These are phyloP conservation scores for Helicostylum pulchrum DNA, from an alignment of 192 early-diverging fungal genomes.

Conservation along the genomic window DNA sequence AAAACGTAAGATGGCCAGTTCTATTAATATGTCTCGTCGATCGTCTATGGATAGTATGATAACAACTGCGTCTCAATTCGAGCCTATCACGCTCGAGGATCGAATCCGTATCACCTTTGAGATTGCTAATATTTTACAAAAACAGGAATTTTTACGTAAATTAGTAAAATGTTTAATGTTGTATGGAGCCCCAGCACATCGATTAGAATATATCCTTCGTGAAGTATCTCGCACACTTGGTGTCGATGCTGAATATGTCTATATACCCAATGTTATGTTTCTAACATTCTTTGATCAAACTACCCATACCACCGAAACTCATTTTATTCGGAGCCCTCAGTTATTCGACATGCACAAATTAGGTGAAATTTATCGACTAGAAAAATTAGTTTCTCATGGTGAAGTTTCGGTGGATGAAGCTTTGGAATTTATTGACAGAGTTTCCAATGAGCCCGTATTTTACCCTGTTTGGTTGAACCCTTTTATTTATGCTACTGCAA, in stretches of 20 bases:
- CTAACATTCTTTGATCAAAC: slow-evolving; percentile 68
- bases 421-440: slow-evolving; percentile 57
- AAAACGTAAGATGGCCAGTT: slow-evolving; percentile 18
- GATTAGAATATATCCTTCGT: slow-evolving; percentile 63
- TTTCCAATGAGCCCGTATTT: slow-evolving; percentile 49
- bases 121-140: slow-evolving; percentile 65
- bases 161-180: slow-evolving; percentile 63
- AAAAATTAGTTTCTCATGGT: slow-evolving; percentile 61
- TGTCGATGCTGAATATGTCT: slow-evolving; percentile 63
- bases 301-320: slow-evolving; percentile 73
- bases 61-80: slow-evolving; percentile 33
- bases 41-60: slow-evolving; percentile 29
- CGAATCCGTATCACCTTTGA: slow-evolving; percentile 51
- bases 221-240: slow-evolving; percentile 59
- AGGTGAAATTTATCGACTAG: slow-evolving; percentile 58
- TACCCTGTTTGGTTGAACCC: slow-evolving; percentile 61
- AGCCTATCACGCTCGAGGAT: slow-evolving; percentile 44
- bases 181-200: slow-evolving; percentile 66
- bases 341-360: slow-evolving; percentile 70
- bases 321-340: slow-evolving; percentile 56
- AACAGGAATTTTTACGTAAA: slow-evolving; percentile 63
- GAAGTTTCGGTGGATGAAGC: slow-evolving; percentile 63
- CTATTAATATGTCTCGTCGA: slow-evolving; percentile 22
- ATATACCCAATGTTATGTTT: slow-evolving; percentile 70
- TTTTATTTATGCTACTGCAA: slow-evolving; percentile 49